A percentile compares a stretch with the other conserved stretches of the same genome.
Evolutionary conservation across 257 asterid species (phyloP).

Genomic region (Linaria vulgaris): DNA sequence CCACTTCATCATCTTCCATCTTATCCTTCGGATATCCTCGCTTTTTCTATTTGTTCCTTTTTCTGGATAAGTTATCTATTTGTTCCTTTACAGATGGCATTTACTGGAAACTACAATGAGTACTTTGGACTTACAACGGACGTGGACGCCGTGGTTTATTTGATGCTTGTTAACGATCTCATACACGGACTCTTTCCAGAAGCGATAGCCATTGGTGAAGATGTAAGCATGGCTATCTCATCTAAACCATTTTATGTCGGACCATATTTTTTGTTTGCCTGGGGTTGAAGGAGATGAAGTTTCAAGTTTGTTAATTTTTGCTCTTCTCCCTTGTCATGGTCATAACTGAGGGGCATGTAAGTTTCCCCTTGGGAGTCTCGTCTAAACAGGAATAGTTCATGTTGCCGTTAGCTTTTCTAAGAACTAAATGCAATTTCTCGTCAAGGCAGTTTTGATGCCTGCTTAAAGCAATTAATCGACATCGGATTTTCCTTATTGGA

Average conservation of each 20-base stretch:
- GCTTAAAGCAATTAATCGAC: constrained; percentile 1
- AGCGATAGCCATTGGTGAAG: constrained; percentile 89
- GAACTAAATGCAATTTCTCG: not conserved
- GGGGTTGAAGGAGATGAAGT: constrained; percentile 1
- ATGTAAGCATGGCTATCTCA: constrained; percentile 54
- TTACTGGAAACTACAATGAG: constrained; percentile 92
- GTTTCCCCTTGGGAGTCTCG: not conserved
- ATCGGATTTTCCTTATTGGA: constrained; percentile 15
- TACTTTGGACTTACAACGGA: constrained; percentile 83
- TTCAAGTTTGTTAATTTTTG: constrained; percentile 11
- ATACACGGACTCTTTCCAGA: constrained; percentile 92
- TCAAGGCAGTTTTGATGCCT: constrained; percentile 16
- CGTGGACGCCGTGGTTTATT: constrained; percentile 93
- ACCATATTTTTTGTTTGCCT: not conserved
- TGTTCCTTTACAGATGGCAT: constrained; percentile 54
- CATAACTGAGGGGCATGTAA: constrained; percentile 2
- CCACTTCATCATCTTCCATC: constrained; percentile 17
- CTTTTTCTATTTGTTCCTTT: constrained; percentile 33
- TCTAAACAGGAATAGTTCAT: not conserved
- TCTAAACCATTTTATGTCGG: not conserved
- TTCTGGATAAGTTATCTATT: no score
- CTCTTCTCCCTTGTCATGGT: not conserved
- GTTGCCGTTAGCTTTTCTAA: not conserved
- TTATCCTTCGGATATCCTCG: constrained; percentile 17
- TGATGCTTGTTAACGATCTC: constrained; percentile 95